phyloP scores from a whole-genome alignment of 2,329 filamentous ascomycete genomes.

The Talaromyces sp. region DNA sequence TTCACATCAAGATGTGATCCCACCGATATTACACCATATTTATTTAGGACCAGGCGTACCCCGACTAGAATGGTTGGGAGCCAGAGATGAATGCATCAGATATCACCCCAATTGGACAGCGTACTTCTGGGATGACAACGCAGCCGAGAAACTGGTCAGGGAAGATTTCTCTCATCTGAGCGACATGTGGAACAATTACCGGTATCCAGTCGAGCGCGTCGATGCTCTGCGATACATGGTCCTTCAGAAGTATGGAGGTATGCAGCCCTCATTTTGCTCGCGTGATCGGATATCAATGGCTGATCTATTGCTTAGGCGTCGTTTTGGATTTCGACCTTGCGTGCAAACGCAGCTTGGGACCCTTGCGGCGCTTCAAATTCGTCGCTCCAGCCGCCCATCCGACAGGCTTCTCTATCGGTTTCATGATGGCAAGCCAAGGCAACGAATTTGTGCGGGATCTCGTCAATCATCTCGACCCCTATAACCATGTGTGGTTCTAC shows the following conservation, averaged over 20 bases:
- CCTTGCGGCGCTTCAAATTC: slow-evolving; percentile 41
- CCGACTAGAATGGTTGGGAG: slow-evolving; percentile 22
- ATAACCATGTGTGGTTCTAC: slow-evolving; percentile 40
- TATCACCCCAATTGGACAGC: slow-evolving; percentile 22
- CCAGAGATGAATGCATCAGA: slow-evolving; percentile 20
- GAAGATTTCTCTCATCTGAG: slow-evolving; percentile 22
- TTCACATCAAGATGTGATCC: slow-evolving; percentile 15
- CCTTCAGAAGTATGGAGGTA: slow-evolving; percentile 23
- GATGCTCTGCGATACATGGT: slow-evolving; percentile 26
- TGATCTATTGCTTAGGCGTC: slow-evolving; percentile 19
- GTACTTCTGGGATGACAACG: slow-evolving; percentile 20
- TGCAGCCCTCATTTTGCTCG: not conserved
- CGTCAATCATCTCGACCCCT: slow-evolving; percentile 32
- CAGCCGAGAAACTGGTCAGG: slow-evolving; percentile 19
- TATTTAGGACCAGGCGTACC: slow-evolving; percentile 18
- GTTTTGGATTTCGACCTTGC: slow-evolving; percentile 39
- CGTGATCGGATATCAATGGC: not conserved
- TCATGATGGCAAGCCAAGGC: slow-evolving; percentile 39
- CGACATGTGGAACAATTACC: slow-evolving; percentile 22
- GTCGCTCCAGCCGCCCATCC: slow-evolving; percentile 43
- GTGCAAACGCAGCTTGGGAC: slow-evolving; percentile 39
- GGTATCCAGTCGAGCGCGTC: slow-evolving; percentile 23
- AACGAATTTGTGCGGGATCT: slow-evolving; percentile 36
- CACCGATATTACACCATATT: slow-evolving; percentile 20
- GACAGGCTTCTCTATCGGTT: slow-evolving; percentile 41